Evolutionary conservation across 2,329 filamentous ascomycete genomes (phyloP), one percentile per base, ranked within the genome.

Genomic region (Pseudocercospora fijiensis): DNA sequence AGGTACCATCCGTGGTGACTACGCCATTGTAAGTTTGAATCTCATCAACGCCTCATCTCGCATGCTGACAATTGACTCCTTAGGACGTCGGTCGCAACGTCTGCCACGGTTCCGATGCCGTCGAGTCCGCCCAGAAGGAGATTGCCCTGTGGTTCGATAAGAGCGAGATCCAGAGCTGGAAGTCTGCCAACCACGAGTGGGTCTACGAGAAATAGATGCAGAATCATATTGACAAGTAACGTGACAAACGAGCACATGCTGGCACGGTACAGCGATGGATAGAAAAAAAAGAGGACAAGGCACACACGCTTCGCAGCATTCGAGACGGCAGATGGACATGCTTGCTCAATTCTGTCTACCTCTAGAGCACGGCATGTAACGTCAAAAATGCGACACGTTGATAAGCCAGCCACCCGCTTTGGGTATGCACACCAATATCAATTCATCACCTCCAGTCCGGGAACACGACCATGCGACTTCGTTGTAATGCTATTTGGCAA

Each of bases 111-210:
- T 97, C 92, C 82, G 95, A 99, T 87, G 88, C 86, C 79, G 94
- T 99, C 82, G 95, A 99, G 88, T 96, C 88, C 85, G 95, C 95
- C 83, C 88, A 98, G 90, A 97, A 98, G 91, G 95, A 99, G 87
- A 99, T 99, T 79, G 90, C 89, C 77, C 89, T 98, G 79, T 99
- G 95, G 95, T 99, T 99, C 90, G 88, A 90, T 83, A 84, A 90
- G 73, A 88, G 87, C 74, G 95, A 98, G 82, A 79, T 96, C 77
- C 82, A 92, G 82, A 85, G 78, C 83, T 98, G 90, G 88, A 94
- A 95, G 87, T 84, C 85, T 73, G 85, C 90, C 79, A 86, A 91
- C 83, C 86, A 90, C 83, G 87, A 90, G 85, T 98, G 95, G 95
- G 85, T 98, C 85, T 98, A 97, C 86, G 95, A 99, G 90, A 94